phyloP scores from a whole-genome alignment of 2,329 filamentous ascomycete genomes.

The Plenodomus lindquistii region DNA sequence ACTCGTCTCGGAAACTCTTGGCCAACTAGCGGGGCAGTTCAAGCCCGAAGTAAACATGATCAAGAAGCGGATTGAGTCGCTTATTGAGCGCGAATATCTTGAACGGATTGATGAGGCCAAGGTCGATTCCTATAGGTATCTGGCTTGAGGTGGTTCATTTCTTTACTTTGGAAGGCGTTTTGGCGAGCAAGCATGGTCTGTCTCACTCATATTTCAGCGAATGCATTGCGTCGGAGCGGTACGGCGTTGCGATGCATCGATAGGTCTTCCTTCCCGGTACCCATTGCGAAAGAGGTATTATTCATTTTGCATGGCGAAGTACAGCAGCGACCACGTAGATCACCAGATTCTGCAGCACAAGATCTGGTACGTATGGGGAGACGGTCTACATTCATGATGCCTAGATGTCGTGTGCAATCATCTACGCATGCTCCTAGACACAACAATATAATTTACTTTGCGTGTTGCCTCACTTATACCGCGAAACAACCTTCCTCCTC shows the following conservation, averaged over 20 bases:
- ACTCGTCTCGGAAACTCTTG: slow-evolving; percentile 71
- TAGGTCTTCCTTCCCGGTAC: background rate
- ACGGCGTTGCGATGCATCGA: background rate
- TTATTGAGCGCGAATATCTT: slow-evolving; percentile 77
- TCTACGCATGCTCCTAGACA: too few relatives aligned
- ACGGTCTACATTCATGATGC: too few relatives aligned
- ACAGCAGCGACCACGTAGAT: background rate
- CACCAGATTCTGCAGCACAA: too few relatives aligned
- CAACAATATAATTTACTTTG: background rate
- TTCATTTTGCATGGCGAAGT: background rate
- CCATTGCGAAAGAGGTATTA: background rate
- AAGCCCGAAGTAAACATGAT: slow-evolving; percentile 76
- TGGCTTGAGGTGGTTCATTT: slow-evolving; percentile 58
- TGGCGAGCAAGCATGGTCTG: background rate
- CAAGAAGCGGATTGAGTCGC: slow-evolving; percentile 78
- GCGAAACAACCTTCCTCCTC: slow-evolving; percentile 42
- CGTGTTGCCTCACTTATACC: slow-evolving; percentile 22
- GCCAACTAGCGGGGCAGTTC: slow-evolving; percentile 70
- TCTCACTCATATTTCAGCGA: slow-evolving; percentile 3
- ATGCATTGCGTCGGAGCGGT: slow-evolving; percentile 12
- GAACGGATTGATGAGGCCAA: slow-evolving; percentile 71
- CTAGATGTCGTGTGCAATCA: too few relatives aligned
- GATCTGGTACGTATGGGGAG: too few relatives aligned
- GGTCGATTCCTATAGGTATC: slow-evolving; percentile 68
- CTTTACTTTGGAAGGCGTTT: background rate